These are phyloP conservation scores for Streptanthus diversifolius DNA, from an alignment of 345 rosid species.

Conservation along the genomic window DNA sequence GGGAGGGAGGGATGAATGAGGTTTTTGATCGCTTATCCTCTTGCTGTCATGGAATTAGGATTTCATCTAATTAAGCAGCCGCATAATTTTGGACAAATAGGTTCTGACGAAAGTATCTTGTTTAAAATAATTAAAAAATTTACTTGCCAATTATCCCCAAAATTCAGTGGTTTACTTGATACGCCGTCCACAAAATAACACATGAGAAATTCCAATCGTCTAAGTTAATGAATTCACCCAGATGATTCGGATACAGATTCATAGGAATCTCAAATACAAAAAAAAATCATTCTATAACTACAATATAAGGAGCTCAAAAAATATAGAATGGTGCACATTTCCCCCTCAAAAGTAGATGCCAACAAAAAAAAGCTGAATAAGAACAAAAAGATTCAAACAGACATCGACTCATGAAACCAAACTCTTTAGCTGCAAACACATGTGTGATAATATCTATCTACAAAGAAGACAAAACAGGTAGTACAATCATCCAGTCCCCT, in stretches of 20 bases:
- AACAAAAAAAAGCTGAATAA: neutral
- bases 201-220: neutral
- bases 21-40: neutral
- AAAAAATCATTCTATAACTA: neutral
- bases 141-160: too few species aligned
- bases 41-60: neutral
- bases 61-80: neutral
- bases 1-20: neutral
- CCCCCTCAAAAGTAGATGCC: neutral
- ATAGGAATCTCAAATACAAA: neutral
- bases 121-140: too few species aligned
- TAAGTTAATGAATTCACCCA: neutral
- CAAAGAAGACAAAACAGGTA: conserved; percentile 22
- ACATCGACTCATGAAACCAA: conserved; percentile 18
- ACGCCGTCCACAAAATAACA: too few species aligned
- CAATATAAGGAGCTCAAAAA: neutral
- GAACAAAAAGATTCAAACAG: conserved; percentile 9
- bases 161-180: too few species aligned
- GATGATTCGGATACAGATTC: neutral
- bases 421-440: conserved; percentile 11
- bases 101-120: too few species aligned
- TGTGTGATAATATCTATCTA: conserved; percentile 26
- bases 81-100: too few species aligned
- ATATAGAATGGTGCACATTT: neutral
- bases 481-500: conserved; percentile 21